Base-by-base conservation (phyloP, 1,284 basidiomycete species). In the Ustilago xerochloae region DNA sequence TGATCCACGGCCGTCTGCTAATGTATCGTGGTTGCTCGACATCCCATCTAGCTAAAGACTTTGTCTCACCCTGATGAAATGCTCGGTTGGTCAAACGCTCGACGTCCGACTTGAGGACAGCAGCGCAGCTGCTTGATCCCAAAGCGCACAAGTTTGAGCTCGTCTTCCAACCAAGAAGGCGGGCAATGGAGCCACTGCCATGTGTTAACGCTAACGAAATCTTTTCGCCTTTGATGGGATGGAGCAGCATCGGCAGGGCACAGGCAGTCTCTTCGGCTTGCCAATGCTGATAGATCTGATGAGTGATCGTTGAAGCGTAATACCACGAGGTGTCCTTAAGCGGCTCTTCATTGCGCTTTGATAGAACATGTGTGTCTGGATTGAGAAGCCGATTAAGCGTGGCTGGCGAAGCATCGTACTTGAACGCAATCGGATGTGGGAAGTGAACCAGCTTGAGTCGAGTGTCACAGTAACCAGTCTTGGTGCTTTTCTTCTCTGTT, bases 381-480 rank as follows among this genome's bases (percentile, higher is more conserved):
- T 63, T 63, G 48, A 63, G 53, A 33, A 63, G 24, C 7, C 12
- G 47, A 35, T 63, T 32, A 16, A 63, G 48, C 28, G 51, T 24
- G 10, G 16, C 29, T 24, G 61, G 54, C 8, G 53, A 39, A 10
- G 61, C 48, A 28, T 63, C n/a, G 26, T 63, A 63, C 13, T 18
- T 29, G 61, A 57, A 63, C 5, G 61, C 61, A 24, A 64, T 20
- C 1, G 55, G 63, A 46, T 64, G 63, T n/a, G 63, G 63, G 13
- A 29, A 64, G 29, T 64, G 55, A 6, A 64, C 63, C 35, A 64
- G 16, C 55, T 64, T 64, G 36, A 58, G 41, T 3, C 36, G 63
- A 5, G 22, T 22, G 2, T 12, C n/a, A 47, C 63, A 64, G 4
- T 49, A 45, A 28, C n/a, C n/a, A n/a, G n/a, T n/a, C n/a, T n/a